A percentile compares a stretch with the other conserved stretches of the same genome.
phyloP scores from a whole-genome alignment of 345 rosid species.

The Boechera retrofracta region DNA sequence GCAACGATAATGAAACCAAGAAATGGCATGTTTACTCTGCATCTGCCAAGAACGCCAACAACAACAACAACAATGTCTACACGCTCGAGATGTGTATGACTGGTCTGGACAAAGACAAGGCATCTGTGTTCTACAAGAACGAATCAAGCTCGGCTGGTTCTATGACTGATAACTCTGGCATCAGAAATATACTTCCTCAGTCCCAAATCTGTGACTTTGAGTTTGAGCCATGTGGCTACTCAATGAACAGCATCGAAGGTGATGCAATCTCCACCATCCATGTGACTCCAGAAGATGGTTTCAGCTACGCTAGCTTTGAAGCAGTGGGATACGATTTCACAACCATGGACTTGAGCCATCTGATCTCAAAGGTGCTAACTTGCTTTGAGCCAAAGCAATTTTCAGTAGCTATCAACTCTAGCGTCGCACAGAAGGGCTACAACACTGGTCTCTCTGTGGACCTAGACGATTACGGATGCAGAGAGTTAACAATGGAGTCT shows the following conservation, averaged over 20 bases:
- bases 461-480: conserved; percentile 54
- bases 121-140: conserved; percentile 60
- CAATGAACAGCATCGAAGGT: conserved; percentile 73
- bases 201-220: conserved; percentile 71
- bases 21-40: conserved; percentile 78
- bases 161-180: conserved; percentile 72
- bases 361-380: conserved; percentile 54
- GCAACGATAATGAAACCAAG: conserved; percentile 47
- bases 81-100: conserved; percentile 86
- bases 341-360: conserved; percentile 43
- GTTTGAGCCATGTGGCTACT: conserved; percentile 85
- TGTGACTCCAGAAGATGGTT: conserved; percentile 85
- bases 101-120: conserved; percentile 60
- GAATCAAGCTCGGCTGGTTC: conserved; percentile 44
- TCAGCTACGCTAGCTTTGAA: conserved; percentile 88
- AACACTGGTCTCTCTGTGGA: conserved; percentile 49
- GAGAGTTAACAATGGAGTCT: conserved; percentile 51
- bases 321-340: conserved; percentile 58
- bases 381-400: conserved; percentile 69
- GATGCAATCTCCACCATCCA: conserved; percentile 66
- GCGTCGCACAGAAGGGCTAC: conserved; percentile 37
- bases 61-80: conserved; percentile 33
- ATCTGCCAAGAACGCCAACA: conserved; percentile 11
- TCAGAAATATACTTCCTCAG: conserved; percentile 61
- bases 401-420: conserved; percentile 55